Evolutionary conservation across 2,329 filamentous ascomycete species (phyloP), one percentile per base, ranked within the genome.

Genomic region (Aspergillus glaucus): DNA sequence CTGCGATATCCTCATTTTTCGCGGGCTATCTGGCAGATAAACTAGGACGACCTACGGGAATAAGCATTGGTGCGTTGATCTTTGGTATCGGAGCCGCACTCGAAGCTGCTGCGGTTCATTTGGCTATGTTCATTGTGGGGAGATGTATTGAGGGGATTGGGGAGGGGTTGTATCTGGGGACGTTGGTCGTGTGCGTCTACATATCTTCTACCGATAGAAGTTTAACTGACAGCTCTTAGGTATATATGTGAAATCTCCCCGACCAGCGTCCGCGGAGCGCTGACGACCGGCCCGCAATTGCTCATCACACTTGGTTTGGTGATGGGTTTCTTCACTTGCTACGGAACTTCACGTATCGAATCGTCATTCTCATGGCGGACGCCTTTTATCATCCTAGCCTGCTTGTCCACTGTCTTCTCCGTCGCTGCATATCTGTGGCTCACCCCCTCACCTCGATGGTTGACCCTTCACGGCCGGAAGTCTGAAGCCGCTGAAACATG

Each of bases 241-340:
- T 59, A 84, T 52, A 79, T 84, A 22, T 78, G 77, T 49, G 82
- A 85, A 60, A 80, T 85, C 14, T 77, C 80, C 1, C 81, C 80
- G 0, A 66, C 73, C 1, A 65, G 63, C 3, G 62, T 68, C 3
- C 66, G 81, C 24, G 81, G 80, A 0, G 66, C 72, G 1, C 59
- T 85, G 2, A 73, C 75, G 0, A 75, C 76, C 0, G 62, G 77
- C 3, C 77, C 79, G 0, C 80, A 84, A 53, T 67, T 82, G 44
- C 59, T 79, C 41, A 72, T 72, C 3, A 75, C 74, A 0, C 44
- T 75, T 1, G 80, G 78, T 0, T 61, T 84, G 2, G 75, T 75
- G 8, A 43, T 70, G 0, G 82, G 81, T 0, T 84, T 80, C 54
- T 85, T 85, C 55, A 75, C 72, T 8, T 82, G 79, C 61, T 84